phyloP scores from a whole-genome alignment of 2,329 filamentous ascomycete species.

The Cordyceps cicadae region DNA sequence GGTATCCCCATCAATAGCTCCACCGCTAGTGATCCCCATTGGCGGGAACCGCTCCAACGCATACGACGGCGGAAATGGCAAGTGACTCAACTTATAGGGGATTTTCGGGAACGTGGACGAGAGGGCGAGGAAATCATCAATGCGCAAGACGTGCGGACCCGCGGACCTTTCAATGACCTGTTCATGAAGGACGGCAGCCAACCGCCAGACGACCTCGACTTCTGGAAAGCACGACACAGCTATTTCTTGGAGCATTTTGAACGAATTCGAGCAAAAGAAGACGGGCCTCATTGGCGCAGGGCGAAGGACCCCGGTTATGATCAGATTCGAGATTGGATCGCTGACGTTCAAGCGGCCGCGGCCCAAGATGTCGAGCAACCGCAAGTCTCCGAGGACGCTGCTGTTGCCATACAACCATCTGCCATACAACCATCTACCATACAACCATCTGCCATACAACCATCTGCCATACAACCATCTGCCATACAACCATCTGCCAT shows the following conservation, averaged over 20 bases:
- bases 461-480: too few species aligned
- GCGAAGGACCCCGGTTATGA: neutral
- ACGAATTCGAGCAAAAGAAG: too few species aligned
- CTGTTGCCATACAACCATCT: neutral
- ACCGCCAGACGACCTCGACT: neutral
- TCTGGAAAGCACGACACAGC: neutral
- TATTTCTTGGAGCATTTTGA: neutral
- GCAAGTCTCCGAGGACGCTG: neutral
- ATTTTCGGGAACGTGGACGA: neutral
- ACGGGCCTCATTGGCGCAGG: too few species aligned
- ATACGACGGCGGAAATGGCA: fast-evolving
- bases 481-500: too few species aligned
- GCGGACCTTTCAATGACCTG: neutral
- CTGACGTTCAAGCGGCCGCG: neutral
- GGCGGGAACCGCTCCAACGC: neutral
- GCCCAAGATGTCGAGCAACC: neutral
- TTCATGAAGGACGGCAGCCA: neutral
- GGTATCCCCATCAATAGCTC: neutral
- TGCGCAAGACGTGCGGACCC: neutral
- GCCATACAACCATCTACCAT: too few species aligned
- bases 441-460: too few species aligned
- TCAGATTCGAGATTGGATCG: neutral
- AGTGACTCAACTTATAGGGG: fast-evolving
- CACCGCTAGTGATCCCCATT: neutral
- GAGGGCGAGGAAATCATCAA: neutral